Evolutionary conservation across 2,329 filamentous ascomycete genomes (phyloP).

Genomic region (Scytalidium sp.): DNA sequence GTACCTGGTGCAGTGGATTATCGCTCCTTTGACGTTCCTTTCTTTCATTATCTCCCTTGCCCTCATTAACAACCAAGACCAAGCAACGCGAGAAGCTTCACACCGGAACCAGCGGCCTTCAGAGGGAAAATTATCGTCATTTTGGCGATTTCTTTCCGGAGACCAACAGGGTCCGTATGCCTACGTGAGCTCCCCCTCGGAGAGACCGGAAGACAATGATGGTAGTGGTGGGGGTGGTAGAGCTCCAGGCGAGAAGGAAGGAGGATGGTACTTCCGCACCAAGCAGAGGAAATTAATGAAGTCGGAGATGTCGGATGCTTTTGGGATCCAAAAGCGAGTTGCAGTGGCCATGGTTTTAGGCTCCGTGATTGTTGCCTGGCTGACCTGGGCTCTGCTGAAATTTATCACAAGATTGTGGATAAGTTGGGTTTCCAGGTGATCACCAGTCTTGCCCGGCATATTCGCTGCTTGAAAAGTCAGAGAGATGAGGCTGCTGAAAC

Average conservation of each 20-base stretch:
- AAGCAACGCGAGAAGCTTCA: conserved; percentile 14
- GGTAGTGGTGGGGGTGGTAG: conserved; percentile 2
- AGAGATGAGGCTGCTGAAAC: no score
- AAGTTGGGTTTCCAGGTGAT: background rate
- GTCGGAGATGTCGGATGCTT: conserved; percentile 28
- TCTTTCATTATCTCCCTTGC: conserved; percentile 30
- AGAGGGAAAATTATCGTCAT: background rate
- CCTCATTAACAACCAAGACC: conserved; percentile 22
- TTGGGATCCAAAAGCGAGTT: conserved; percentile 25
- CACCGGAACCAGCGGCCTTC: conserved; percentile 1
- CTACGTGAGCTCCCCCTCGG: conserved; percentile 17
- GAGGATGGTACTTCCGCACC: conserved; percentile 29
- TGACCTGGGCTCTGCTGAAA: background rate
- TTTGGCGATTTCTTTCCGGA: background rate
- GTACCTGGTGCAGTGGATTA: conserved; percentile 8
- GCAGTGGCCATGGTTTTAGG: conserved; percentile 13
- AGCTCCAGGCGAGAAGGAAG: conserved; percentile 8
- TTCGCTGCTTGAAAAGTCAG: no score
- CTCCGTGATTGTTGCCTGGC: conserved; percentile 33
- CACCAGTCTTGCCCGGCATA: no score
- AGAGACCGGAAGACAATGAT: background rate
- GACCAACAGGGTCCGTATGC: conserved; percentile 16
- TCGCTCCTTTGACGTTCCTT: conserved; percentile 27
- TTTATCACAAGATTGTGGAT: background rate
- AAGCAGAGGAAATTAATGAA: conserved; percentile 29